phyloP scores from a whole-genome alignment of 129 eudicot genomes.

The Arctium minus region DNA sequence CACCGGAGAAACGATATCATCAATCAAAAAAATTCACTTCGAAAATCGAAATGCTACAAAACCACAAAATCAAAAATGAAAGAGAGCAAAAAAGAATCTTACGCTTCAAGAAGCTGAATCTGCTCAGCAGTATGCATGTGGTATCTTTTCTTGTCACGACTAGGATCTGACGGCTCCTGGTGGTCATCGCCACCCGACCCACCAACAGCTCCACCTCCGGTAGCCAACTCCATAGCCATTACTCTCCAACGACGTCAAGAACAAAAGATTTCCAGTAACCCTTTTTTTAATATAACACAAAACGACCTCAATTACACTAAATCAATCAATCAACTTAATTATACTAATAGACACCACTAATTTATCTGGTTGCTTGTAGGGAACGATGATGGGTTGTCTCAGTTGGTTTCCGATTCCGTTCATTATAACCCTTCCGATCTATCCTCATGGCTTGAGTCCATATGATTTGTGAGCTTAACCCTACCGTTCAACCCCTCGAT shows the following conservation, averaged over 20 bases:
- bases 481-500: background rate
- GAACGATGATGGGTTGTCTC: slow-evolving; percentile 50
- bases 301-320: no score
- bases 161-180: slow-evolving; percentile 18
- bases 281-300: background rate
- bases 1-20: no score
- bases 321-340: no score
- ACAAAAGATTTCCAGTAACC: background rate
- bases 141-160: slow-evolving; percentile 25
- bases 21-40: background rate
- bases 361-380: slow-evolving; percentile 1
- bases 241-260: background rate
- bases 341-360: no score
- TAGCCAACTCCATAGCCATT: slow-evolving; percentile 16
- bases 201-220: slow-evolving; percentile 13
- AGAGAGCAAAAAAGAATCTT: background rate
- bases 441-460: slow-evolving; percentile 54
- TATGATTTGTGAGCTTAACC: slow-evolving; percentile 55
- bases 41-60: background rate
- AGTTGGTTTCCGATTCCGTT: slow-evolving; percentile 49
- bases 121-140: slow-evolving; percentile 50
- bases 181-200: slow-evolving; percentile 21
- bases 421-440: slow-evolving; percentile 66
- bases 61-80: background rate
- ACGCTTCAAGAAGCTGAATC: slow-evolving; percentile 52